Evolutionary conservation across 345 rosid genomes (phyloP), one percentile per base, ranked within the genome.

Genomic region (Orychophragmus violaceus): DNA sequence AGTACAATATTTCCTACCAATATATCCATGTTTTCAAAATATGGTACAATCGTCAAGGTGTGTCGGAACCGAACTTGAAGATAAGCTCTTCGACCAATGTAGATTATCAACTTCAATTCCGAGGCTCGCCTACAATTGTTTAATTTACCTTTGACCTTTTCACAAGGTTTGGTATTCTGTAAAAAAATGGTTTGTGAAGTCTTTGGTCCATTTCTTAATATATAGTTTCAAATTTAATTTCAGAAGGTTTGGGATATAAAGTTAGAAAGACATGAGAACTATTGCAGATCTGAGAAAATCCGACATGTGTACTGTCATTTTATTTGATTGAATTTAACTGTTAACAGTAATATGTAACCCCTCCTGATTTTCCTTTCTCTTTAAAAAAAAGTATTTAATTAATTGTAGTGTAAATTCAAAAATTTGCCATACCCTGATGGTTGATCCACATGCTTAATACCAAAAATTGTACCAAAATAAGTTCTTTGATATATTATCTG

Each of bases 251-350:
- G 46, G 46, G 46, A 14, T 16, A 41, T 6, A 57, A 68, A 58
- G 48, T 23, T 58, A 46, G 50, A 63, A 62, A 56, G n/a, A 48
- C 59, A 57, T 46, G 32, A 72, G 27, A 35, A 64, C 69, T 62
- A 8, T 70, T 62, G 57, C n/a, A 41, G 58, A 72, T 56, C 53
- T 72, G 76, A 56, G 65, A 39, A 64, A 64, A 63, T 72, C 76
- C 59, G 42, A 55, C 75, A 63, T 71, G 51, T 64, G 57, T 10
- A 39, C 33, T 54, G 75, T 57, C 64, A 53, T 25, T 35, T 61
- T 60, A 41, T 45, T 68, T 79, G 54, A 75, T 74, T 82, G 69
- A 64, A 41, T 71, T 65, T 37, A 54, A 79, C 81, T 77, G 72
- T 81, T 55, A 77, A 28, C 51, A n/a, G n/a, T n/a, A n/a, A n/a